Evolutionary conservation across 1,139 yeast species (phyloP), one percentile per base, ranked within the genome.

Genomic region (Blastobotrys arbuscula): DNA sequence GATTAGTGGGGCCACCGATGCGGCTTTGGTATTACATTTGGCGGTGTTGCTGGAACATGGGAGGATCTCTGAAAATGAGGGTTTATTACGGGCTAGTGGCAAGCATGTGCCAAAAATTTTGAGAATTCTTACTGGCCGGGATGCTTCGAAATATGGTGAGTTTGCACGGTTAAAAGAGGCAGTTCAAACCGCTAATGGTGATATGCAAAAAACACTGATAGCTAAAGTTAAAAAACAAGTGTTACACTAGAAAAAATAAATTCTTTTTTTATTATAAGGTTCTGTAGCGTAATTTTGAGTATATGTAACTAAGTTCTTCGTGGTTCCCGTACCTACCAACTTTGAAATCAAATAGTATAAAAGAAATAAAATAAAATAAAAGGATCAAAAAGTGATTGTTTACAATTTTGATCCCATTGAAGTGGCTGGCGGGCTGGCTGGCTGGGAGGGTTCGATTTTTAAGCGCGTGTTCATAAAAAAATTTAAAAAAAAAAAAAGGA

Each of bases 91-190:
- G n/a, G 58, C 61, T 18, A 49, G 61, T 5, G 68, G 69, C 19
- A 64, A 63, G 42, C 54, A 58, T 28, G 62, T 64, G 8, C 68
- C 67, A 5, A 60, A 60, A 41, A 46, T 65, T 4, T 51, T 64
- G 30, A 59, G 59, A 43, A 51, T 45, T 10, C 48, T 57, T 8
- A 43, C 47, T 28, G 37, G 28, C 18, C 33, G 31, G 18, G 46
- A 36, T 5, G 30, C 44, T 21, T 13, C 23, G 7, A 33, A 20
- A n/a, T 31, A 33, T 45, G 37, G 39, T 2, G 44, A 42, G 20
- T 55, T 51, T 30, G 39, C 21, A 10, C 35, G 42, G 18, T 48
- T 56, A 20, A 56, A 55, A 45, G 51, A 51, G 4, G 59, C 55
- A 1, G 48, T 57, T 3, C 39, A 49, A 30, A 39, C 19, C 13